phyloP scores from a whole-genome alignment of 2,329 filamentous ascomycete genomes.

The Zasmidium angulare region DNA sequence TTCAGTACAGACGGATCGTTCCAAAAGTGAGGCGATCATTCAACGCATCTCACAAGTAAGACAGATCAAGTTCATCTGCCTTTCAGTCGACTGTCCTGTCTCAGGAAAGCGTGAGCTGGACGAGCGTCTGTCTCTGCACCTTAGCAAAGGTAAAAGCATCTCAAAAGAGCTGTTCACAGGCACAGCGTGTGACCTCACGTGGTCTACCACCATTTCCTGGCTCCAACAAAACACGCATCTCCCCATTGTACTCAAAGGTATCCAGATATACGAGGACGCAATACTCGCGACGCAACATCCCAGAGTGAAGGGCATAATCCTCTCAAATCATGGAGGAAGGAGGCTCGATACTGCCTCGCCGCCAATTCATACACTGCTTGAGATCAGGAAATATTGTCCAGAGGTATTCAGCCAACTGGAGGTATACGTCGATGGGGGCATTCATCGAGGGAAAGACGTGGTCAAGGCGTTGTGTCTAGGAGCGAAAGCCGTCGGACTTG shows the following conservation, averaged over 20 bases:
- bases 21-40: constrained; percentile 53
- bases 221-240: too few relatives aligned
- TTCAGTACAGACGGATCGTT: constrained; percentile 59
- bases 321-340: constrained; percentile 50
- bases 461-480: constrained; percentile 67
- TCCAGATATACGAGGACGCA: constrained; percentile 41
- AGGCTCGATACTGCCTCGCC: constrained; percentile 40
- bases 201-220: too few relatives aligned
- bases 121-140: too few relatives aligned
- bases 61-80: constrained; percentile 55
- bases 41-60: constrained; percentile 43
- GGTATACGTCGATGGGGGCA: constrained; percentile 63
- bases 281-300: constrained; percentile 41
- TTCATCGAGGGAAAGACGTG: constrained; percentile 65
- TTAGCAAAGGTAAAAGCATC: too few relatives aligned
- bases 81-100: constrained; percentile 61
- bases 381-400: constrained; percentile 60
- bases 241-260: constrained; percentile 44
- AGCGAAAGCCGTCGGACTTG: constrained; percentile 61
- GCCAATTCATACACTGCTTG: constrained; percentile 58
- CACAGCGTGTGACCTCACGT: too few relatives aligned
- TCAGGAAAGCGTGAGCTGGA: constrained; percentile 56
- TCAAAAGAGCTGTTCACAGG: constrained; percentile 46
- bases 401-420: constrained; percentile 43
- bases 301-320: constrained; percentile 44